Percentiles rank a stretch among this genome's conserved stretches.
Conservation (phyloP, 768 basidiomycete species). For the Cantharellus anzutake region DNA sequence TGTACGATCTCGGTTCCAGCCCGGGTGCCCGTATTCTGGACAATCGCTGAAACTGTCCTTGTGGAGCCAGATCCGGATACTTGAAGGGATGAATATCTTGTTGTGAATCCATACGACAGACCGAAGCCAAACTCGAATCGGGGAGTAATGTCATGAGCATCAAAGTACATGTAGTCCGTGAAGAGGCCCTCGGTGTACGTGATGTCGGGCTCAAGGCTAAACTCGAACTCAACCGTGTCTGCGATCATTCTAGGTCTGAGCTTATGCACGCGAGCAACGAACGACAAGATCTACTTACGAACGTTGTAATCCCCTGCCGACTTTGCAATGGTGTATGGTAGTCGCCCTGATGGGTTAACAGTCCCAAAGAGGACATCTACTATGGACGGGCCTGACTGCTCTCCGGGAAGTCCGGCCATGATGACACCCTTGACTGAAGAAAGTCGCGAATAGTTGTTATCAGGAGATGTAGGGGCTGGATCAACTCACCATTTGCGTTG, state of each 20-base stretch:
- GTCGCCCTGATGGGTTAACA: slow-evolving; percentile 21
- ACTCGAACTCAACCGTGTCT: background rate
- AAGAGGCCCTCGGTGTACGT: slow-evolving; percentile 5
- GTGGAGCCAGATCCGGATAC: background rate
- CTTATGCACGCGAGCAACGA: background rate
- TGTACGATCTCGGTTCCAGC: slow-evolving; percentile 23
- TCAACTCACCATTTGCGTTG: slow-evolving; percentile 5
- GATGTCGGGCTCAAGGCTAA: slow-evolving; percentile 1
- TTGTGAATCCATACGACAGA: slow-evolving; percentile 31
- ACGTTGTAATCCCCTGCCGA: slow-evolving; percentile 18
- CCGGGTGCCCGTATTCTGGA: background rate
- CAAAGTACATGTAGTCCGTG: slow-evolving; percentile 13
- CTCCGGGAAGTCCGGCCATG: slow-evolving; percentile 43
- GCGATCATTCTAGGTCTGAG: background rate
- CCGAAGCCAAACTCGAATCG: slow-evolving; percentile 64
- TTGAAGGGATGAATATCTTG: slow-evolving; percentile 23
- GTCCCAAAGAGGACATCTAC: slow-evolving; percentile 23
- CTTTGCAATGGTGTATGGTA: slow-evolving; percentile 25
- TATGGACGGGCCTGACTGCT: slow-evolving; percentile 42
- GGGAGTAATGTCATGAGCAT: slow-evolving; percentile 43
- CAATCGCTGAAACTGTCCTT: background rate
- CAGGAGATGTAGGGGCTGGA: background rate
- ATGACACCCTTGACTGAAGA: slow-evolving; percentile 27
- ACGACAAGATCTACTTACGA: slow-evolving; percentile 8
- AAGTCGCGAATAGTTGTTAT: background rate